Evolutionary conservation across 371 early-diverging fungal species (phyloP).

Genomic region (Zychaea mexicana): DNA sequence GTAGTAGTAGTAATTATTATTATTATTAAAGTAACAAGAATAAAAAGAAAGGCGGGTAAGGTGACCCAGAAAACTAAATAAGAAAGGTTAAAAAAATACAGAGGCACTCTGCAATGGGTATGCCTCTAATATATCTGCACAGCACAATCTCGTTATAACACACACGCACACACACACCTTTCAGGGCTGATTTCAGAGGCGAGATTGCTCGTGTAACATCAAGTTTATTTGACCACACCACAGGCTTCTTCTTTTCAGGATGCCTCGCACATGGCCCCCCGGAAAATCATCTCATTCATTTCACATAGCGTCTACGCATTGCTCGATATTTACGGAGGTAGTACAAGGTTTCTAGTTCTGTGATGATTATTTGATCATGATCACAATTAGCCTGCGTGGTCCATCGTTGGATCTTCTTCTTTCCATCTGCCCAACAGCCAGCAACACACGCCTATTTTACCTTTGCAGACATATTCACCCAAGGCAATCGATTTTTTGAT

Average conservation of each 20-base stretch:
- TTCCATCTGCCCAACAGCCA: not conserved
- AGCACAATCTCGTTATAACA: no score
- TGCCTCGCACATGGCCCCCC: conserved; percentile 2
- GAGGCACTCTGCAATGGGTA: no score
- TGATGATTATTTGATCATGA: not conserved
- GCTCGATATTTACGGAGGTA: conserved; percentile 75
- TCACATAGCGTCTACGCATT: conserved; percentile 58
- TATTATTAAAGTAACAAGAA: not conserved
- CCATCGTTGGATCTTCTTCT: not conserved
- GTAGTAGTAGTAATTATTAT: no score
- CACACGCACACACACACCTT: no score
- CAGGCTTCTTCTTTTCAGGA: not conserved
- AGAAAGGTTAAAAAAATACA: not conserved
- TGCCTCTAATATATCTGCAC: no score
- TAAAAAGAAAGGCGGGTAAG: not conserved
- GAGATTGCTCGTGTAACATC: conserved; percentile 9
- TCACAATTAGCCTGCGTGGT: not conserved
- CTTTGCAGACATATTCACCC: conserved; percentile 69
- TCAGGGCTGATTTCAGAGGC: not conserved
- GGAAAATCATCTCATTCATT: conserved; percentile 10
- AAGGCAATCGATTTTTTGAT: conserved; percentile 63
- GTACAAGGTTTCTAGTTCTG: conserved; percentile 76
- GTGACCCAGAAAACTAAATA: not conserved
- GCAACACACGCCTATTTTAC: conserved; percentile 21
- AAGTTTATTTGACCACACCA: not conserved